These are phyloP conservation scores for Austroboletus niveus DNA, from an alignment of 1,284 basidiomycete genomes.

Conservation along the genomic window DNA sequence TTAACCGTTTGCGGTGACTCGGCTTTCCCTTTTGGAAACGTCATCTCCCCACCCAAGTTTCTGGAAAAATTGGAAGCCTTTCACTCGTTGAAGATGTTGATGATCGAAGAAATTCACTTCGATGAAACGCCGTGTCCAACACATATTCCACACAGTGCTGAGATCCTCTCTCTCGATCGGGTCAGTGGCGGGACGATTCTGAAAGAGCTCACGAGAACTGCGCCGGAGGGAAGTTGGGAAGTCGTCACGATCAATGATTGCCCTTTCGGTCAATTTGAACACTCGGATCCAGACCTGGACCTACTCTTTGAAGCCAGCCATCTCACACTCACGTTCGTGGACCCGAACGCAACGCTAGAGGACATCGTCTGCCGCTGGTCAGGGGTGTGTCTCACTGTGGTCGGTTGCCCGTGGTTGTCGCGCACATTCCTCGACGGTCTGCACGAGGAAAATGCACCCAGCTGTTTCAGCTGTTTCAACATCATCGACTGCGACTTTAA, in stretches of 20 bases:
- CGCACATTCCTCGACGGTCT: constrained; percentile 4
- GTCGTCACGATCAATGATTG: constrained; percentile 9
- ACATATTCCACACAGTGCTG: not conserved
- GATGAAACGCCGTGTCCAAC: not conserved
- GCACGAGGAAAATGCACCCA: not conserved
- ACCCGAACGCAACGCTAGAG: constrained; percentile 1
- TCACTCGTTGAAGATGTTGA: constrained; percentile 3
- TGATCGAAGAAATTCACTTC: constrained; percentile 12
- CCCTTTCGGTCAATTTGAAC: constrained; percentile 1
- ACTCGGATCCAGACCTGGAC: not conserved
- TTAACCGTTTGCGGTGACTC: constrained; percentile 7
- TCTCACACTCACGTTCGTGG: constrained; percentile 7
- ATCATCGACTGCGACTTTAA: constrained; percentile 12
- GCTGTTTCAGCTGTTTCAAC: not conserved
- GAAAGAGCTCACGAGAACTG: not conserved
- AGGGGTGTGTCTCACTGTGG: constrained; percentile 7
- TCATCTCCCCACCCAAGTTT: constrained; percentile 9
- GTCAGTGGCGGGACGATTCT: too few species aligned
- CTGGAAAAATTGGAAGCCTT: not conserved
- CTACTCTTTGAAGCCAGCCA: not conserved
- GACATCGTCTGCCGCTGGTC: constrained; percentile 10
- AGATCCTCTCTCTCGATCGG: too few species aligned
- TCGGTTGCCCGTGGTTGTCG: constrained; percentile 6
- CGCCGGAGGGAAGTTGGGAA: not conserved
- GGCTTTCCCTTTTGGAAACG: not conserved